Evolutionary conservation across 1,284 basidiomycete genomes (phyloP).

Genomic region (Apiotrichum veenhuisii): DNA sequence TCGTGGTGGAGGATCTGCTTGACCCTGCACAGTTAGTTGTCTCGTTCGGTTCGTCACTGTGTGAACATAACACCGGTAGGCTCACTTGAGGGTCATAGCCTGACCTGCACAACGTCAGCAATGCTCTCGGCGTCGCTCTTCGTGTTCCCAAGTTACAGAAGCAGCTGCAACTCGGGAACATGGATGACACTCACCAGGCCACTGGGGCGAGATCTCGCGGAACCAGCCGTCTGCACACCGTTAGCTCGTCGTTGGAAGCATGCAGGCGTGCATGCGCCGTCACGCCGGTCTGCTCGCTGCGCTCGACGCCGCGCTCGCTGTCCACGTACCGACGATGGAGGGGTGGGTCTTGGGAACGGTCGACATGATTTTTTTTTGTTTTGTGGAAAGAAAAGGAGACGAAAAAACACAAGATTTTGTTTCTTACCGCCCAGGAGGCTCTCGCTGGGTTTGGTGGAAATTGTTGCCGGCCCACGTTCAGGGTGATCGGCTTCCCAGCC

Average conservation of each 20-base stretch:
- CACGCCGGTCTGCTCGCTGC: neutral
- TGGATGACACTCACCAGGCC: slow-evolving; percentile 64
- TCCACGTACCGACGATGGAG: slow-evolving; percentile 39
- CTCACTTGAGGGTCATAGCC: slow-evolving; percentile 80
- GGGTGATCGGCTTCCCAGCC: too few relatives aligned
- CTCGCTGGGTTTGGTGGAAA: too few relatives aligned
- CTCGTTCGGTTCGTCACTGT: neutral
- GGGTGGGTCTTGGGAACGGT: slow-evolving; percentile 37
- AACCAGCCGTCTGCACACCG: slow-evolving; percentile 77
- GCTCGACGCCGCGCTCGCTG: neutral
- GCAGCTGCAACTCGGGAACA: slow-evolving; percentile 20
- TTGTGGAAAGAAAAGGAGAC: neutral
- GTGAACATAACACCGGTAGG: neutral
- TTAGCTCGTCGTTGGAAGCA: slow-evolving; percentile 8
- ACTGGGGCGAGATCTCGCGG: slow-evolving; percentile 92
- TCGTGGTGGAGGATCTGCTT: slow-evolving; percentile 93
- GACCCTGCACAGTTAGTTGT: slow-evolving; percentile 54
- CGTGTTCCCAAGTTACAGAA: too few relatives aligned
- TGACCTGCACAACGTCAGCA: slow-evolving; percentile 54
- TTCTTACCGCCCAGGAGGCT: too few relatives aligned
- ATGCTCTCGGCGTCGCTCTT: neutral
- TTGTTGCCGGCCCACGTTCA: too few relatives aligned
- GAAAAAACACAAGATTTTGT: neutral
- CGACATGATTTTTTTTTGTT: slow-evolving; percentile 26
- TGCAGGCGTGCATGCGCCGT: neutral